Percentiles rank a stretch among this genome's conserved stretches.
phyloP scores from a whole-genome alignment of 169 alveolate species.

The Eimeria praecox region DNA sequence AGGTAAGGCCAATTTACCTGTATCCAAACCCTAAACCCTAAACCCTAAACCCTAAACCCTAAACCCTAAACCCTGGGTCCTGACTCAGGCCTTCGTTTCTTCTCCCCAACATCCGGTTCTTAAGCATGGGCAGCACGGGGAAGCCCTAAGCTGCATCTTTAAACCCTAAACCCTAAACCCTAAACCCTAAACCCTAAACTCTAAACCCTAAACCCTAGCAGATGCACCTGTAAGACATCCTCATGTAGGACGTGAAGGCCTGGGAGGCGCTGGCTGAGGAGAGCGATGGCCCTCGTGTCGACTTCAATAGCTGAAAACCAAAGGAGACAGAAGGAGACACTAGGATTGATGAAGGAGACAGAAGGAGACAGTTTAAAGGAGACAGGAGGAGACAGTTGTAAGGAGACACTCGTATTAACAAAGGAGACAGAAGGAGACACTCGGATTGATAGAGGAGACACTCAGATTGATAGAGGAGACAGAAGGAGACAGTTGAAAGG shows the following conservation, averaged over 20 bases:
- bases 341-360: background rate
- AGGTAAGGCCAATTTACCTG: constrained; percentile 88
- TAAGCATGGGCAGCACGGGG: too few species aligned
- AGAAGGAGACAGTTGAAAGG: too few species aligned
- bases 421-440: too few species aligned
- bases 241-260: constrained; percentile 89
- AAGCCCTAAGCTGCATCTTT: background rate
- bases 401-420: constrained; percentile 4
- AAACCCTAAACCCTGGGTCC: background rate
- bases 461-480: too few species aligned
- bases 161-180: constrained; percentile 47
- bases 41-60: constrained; percentile 47
- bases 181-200: constrained; percentile 32
- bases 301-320: constrained; percentile 87
- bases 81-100: background rate
- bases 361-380: background rate
- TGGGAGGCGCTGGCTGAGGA: constrained; percentile 89
- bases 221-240: constrained; percentile 89
- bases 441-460: background rate
- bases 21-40: constrained; percentile 33
- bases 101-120: background rate
- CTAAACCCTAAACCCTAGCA: constrained; percentile 18
- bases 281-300: constrained; percentile 91
- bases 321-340: background rate
- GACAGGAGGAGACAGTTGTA: background rate